Conservation (phyloP, 2,329 filamentous ascomycete species). For the Zasmidium angulare region DNA sequence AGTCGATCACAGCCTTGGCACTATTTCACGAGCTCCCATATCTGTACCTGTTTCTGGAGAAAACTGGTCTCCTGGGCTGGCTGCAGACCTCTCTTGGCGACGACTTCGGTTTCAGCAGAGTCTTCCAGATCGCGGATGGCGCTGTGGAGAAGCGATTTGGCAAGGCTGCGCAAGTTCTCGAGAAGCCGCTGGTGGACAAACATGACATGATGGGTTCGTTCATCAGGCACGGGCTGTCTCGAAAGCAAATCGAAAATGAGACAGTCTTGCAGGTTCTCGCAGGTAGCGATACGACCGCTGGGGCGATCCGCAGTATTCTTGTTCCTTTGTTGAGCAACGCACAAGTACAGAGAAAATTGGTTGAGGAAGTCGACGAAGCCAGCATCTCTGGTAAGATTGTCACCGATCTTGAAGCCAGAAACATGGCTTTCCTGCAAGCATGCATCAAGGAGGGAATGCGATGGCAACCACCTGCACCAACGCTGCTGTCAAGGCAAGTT, state of each 20-base stretch:
- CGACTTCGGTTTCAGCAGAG: slow-evolving; percentile 8
- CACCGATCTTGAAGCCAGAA: slow-evolving; percentile 26
- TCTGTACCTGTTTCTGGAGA: slow-evolving; percentile 10
- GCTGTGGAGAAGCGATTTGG: slow-evolving; percentile 1
- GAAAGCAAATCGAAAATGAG: slow-evolving; percentile 13
- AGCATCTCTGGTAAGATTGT: not conserved
- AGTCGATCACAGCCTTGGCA: slow-evolving; percentile 4
- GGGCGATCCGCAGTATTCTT: slow-evolving; percentile 38
- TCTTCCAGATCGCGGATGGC: slow-evolving; percentile 5
- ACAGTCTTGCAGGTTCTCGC: slow-evolving; percentile 31
- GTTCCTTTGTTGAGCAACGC: slow-evolving; percentile 18
- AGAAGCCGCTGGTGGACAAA: slow-evolving; percentile 1
- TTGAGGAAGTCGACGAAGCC: slow-evolving; percentile 45
- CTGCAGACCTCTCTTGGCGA: slow-evolving; percentile 6
- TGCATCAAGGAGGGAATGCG: slow-evolving; percentile 43
- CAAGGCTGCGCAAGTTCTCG: not conserved
- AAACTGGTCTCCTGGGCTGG: not conserved
- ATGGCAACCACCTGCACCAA: slow-evolving; percentile 39
- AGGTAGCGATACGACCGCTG: slow-evolving; percentile 53
- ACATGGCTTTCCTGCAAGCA: slow-evolving; percentile 40
- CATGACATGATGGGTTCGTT: slow-evolving; percentile 18
- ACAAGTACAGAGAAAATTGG: slow-evolving; percentile 44
- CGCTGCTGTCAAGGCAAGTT: slow-evolving; percentile 36
- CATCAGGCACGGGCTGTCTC: slow-evolving; percentile 10
- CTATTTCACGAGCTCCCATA: slow-evolving; percentile 9